Percentiles rank a stretch among this genome's conserved stretches.
Conservation (phyloP, 169 alveolate genomes). For the Eimeria mitis region DNA sequence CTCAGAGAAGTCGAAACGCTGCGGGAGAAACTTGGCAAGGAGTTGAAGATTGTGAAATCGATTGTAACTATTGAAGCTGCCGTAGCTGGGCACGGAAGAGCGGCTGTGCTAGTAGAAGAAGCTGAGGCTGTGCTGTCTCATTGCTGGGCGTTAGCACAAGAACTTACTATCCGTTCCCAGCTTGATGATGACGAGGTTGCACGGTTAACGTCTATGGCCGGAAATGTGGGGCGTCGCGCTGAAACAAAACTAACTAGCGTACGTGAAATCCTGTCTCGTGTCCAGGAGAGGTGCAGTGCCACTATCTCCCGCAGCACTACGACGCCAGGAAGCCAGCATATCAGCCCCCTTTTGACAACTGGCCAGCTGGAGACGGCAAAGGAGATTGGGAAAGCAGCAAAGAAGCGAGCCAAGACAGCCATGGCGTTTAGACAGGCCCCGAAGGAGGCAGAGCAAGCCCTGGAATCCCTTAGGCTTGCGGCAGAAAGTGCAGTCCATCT, state of each 20-base stretch:
- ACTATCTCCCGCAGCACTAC: neutral
- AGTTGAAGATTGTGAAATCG: neutral
- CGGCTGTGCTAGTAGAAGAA: neutral
- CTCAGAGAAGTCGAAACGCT: neutral
- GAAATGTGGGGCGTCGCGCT: neutral
- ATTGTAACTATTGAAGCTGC: neutral
- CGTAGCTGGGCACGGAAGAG: neutral
- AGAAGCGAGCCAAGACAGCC: neutral
- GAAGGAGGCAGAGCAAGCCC: neutral
- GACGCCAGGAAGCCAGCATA: neutral
- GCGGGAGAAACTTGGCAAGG: neutral
- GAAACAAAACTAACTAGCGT: neutral
- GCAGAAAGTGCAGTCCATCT: neutral
- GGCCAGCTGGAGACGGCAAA: neutral
- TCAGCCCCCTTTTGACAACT: neutral
- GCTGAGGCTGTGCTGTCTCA: neutral
- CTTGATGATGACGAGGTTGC: neutral
- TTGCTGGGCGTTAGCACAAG: conserved; percentile 17
- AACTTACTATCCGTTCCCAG: neutral
- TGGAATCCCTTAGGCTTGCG: neutral
- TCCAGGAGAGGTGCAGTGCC: neutral
- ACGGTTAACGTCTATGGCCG: neutral
- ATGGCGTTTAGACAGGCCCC: neutral
- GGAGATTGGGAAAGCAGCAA: neutral
- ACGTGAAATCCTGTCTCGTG: neutral